Percentiles rank a stretch among this genome's conserved stretches.
Evolutionary conservation across 495 filamentous ascomycete genomes (phyloP).

Genomic region (Aspergillus baeticus): DNA sequence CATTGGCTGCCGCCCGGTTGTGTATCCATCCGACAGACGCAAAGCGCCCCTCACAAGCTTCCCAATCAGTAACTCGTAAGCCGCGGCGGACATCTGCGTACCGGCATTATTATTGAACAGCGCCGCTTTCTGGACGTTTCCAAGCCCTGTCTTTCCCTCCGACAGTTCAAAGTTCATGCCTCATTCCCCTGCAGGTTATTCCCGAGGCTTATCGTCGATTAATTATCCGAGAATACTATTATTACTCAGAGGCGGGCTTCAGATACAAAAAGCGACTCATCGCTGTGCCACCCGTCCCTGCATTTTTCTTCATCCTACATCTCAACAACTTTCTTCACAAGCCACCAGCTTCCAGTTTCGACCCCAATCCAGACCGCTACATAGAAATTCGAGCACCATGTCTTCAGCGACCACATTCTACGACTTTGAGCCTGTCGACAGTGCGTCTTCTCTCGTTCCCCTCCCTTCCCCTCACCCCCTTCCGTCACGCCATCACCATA

Average conservation of each 20-base stretch:
- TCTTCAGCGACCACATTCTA: slow-evolving; percentile 85
- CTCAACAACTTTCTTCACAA: neutral
- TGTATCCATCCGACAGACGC: slow-evolving; percentile 1
- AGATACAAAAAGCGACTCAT: slow-evolving; percentile 1
- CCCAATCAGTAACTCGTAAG: neutral
- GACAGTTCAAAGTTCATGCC: neutral
- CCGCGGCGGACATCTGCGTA: too few relatives aligned
- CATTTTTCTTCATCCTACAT: neutral
- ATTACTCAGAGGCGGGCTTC: neutral
- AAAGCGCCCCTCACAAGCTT: slow-evolving; percentile 3
- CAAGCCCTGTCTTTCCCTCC: neutral
- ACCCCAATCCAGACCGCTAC: slow-evolving; percentile 14
- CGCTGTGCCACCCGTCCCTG: neutral
- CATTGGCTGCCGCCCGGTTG: slow-evolving; percentile 6
- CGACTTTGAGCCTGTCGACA: slow-evolving; percentile 84
- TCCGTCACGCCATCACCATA: neutral
- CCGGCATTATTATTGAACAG: too few relatives aligned
- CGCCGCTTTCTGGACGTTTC: neutral
- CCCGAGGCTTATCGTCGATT: neutral
- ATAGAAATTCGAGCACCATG: slow-evolving; percentile 55
- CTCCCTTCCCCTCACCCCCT: neutral
- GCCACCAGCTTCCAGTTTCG: neutral
- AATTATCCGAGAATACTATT: too few relatives aligned
- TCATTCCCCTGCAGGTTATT: neutral
- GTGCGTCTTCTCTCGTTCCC: slow-evolving; percentile 48